Percentiles rank a stretch among this genome's conserved stretches.
Evolutionary conservation across 2,329 filamentous ascomycete species (phyloP).

Genomic region (Fusarium zealandicum): DNA sequence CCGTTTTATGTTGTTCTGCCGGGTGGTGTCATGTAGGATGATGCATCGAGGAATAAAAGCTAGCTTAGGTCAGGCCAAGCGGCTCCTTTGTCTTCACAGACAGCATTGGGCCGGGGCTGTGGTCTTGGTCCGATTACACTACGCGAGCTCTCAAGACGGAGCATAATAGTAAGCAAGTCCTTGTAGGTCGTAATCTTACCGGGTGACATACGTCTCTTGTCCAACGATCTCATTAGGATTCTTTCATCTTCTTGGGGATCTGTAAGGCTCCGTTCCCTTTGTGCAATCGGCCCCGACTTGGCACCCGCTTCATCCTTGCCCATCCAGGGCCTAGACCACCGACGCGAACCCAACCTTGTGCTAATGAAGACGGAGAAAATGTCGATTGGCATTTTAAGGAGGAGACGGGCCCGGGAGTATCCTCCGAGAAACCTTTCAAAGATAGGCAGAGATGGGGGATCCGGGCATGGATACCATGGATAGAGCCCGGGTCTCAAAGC

Average conservation of each 20-base stretch:
- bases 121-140: conserved; percentile 28
- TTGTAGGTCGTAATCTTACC: conserved; percentile 14
- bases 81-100: too few relatives aligned
- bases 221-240: conserved; percentile 17
- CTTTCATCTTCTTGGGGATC: neutral
- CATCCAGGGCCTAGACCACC: conserved; percentile 23
- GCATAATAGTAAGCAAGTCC: conserved; percentile 7
- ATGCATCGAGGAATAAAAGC: conserved; percentile 20
- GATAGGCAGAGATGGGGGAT: conserved; percentile 1
- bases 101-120: conserved; percentile 22
- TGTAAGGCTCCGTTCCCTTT: conserved; percentile 35
- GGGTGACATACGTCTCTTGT: conserved; percentile 14
- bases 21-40: conserved; percentile 27
- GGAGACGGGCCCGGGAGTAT: conserved; percentile 5
- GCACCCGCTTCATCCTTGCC: conserved; percentile 29
- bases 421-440: conserved; percentile 7
- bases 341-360: conserved; percentile 27
- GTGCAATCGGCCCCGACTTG: conserved; percentile 34
- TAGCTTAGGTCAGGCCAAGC: conserved; percentile 29
- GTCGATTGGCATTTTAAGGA: conserved; percentile 3
- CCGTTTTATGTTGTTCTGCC: conserved; percentile 12
- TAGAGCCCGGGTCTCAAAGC: conserved; percentile 8
- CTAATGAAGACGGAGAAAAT: conserved; percentile 18
- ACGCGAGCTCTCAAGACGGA: too few relatives aligned
- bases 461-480: conserved; percentile 23